Conservation (phyloP, 257 asterid species). For the Eucommia ulmoides region DNA sequence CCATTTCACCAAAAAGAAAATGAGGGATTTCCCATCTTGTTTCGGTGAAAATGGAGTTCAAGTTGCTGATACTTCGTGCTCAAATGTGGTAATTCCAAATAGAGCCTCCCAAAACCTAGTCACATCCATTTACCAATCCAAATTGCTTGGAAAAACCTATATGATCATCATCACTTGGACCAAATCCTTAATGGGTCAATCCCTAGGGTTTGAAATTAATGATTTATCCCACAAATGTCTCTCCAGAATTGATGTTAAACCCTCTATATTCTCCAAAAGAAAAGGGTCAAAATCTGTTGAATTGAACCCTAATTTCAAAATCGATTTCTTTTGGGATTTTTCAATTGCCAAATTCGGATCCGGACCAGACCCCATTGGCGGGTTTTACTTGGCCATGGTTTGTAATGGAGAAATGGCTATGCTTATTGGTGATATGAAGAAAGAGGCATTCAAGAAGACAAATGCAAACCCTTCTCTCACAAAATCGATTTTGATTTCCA, state of each 20-base stretch:
- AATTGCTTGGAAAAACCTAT: neutral
- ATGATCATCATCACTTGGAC: neutral
- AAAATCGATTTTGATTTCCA: neutral
- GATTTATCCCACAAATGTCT: neutral
- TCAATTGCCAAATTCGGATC: neutral
- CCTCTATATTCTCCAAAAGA: neutral
- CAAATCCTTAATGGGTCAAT: neutral
- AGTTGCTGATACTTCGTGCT: neutral
- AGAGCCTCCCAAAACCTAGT: neutral
- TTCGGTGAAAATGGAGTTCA: conserved; percentile 1
- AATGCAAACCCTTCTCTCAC: neutral
- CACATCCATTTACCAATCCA: neutral
- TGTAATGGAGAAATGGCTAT: neutral
- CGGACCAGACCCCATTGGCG: neutral
- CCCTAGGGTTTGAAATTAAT: neutral
- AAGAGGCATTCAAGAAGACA: neutral
- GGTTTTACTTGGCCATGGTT: neutral
- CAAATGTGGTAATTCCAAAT: neutral
- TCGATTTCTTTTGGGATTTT: neutral
- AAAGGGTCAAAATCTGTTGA: neutral
- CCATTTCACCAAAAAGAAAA: neutral
- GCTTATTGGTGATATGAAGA: neutral
- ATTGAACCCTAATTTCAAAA: neutral
- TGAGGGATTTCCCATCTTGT: neutral
- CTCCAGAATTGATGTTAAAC: neutral